A percentile compares a stretch with the other conserved stretches of the same genome.
Evolutionary conservation across 2,329 filamentous ascomycete species (phyloP).

Genomic region (Claviceps digitariae): DNA sequence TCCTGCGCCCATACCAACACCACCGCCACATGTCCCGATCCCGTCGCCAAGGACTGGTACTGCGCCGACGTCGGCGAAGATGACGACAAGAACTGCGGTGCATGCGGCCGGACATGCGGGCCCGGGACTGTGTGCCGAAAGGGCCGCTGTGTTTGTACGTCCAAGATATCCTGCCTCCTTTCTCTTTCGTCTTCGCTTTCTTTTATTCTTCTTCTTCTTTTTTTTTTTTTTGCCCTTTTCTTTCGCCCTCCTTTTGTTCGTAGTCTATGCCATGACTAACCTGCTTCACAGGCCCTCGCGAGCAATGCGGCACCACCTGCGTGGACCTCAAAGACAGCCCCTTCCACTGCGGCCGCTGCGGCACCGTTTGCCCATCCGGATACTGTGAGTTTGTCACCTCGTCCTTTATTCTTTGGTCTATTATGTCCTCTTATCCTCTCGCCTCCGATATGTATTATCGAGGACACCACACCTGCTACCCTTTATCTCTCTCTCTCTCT

Average conservation of each 20-base stretch:
- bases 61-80: background rate
- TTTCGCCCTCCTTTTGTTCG: background rate
- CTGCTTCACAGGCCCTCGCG: background rate
- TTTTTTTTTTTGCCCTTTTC: background rate
- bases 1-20: background rate
- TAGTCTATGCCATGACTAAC: background rate
- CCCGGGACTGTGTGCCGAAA: background rate
- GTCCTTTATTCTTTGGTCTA: too few species aligned
- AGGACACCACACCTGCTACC: too few species aligned
- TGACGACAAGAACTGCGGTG: background rate
- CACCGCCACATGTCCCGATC: background rate
- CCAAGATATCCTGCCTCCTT: too few species aligned
- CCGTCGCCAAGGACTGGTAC: background rate
- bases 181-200: background rate
- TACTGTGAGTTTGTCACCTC: background rate
- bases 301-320: constrained; percentile 1
- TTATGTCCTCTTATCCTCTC: background rate
- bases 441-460: background rate
- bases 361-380: background rate
- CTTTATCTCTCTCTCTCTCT: background rate
- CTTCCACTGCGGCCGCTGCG: constrained; percentile 1
- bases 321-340: background rate
- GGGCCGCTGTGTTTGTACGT: background rate
- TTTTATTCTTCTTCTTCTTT: too few species aligned
- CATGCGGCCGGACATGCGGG: background rate